Conservation (phyloP, 306 rosid genomes). For the Malus fusca region DNA sequence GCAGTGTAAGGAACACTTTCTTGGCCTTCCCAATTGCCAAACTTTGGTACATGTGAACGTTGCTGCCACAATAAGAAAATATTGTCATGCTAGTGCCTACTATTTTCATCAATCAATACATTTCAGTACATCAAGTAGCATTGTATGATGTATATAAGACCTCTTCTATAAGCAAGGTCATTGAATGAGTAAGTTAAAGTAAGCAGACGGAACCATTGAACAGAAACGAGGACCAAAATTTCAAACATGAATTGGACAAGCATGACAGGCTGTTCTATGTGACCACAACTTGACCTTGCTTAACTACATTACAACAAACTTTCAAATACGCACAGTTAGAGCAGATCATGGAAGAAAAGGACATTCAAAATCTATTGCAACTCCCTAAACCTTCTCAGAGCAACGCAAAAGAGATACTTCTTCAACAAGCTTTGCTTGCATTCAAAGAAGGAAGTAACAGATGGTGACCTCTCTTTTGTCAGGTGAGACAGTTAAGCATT, state of each 20-base stretch:
- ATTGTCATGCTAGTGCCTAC: constrained; percentile 4
- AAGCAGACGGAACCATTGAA: neutral
- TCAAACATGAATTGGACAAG: neutral
- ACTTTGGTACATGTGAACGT: constrained; percentile 80
- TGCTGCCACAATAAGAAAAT: constrained; percentile 49
- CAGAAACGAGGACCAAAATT: neutral
- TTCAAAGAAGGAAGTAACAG: neutral
- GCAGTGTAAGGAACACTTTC: constrained; percentile 90
- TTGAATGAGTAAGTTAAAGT: neutral
- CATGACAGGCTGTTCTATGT: neutral
- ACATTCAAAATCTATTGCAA: neutral
- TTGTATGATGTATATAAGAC: neutral
- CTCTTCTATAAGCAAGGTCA: neutral
- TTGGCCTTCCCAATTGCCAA: constrained; percentile 80
- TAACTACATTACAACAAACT: neutral
- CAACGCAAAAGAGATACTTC: neutral
- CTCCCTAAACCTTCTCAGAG: neutral
- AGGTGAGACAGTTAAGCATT: neutral
- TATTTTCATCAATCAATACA: neutral
- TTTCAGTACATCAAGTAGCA: neutral
- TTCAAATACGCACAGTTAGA: neutral
- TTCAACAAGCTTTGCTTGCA: neutral
- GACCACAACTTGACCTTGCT: neutral
- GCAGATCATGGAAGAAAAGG: neutral
- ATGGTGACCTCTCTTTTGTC: constrained; percentile 2